These are phyloP conservation scores for Jamesozyma hellenica DNA, from an alignment of 805 yeast species.

Conservation along the genomic window DNA sequence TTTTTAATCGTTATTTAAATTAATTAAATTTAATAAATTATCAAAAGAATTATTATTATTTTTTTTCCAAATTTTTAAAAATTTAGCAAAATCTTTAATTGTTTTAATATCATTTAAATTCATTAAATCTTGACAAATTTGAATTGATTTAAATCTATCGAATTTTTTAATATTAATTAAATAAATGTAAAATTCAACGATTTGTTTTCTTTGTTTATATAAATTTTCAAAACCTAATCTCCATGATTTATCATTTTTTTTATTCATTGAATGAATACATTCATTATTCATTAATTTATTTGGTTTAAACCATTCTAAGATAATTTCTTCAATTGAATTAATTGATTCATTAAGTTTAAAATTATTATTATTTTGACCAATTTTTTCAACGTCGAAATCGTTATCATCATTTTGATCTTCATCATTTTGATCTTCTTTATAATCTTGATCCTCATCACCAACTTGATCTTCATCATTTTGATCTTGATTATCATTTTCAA, in stretches of 20 bases:
- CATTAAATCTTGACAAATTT: slow-evolving; percentile 12
- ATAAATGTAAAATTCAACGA: slow-evolving; percentile 25
- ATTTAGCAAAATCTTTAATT: slow-evolving; percentile 11
- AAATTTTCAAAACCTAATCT: slow-evolving; percentile 15
- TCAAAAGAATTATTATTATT: slow-evolving; percentile 10
- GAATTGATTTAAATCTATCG: slow-evolving; percentile 22
- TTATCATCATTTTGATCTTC: neutral
- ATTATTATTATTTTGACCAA: neutral
- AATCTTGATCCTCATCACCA: neutral
- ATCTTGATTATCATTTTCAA: neutral
- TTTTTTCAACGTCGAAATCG: neutral
- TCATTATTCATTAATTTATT: slow-evolving; percentile 20
- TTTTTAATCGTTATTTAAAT: too few relatives aligned
- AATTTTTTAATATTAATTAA: slow-evolving; percentile 17
- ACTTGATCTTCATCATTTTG: neutral
- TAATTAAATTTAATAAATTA: too few relatives aligned
- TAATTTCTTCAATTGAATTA: slow-evolving; percentile 18
- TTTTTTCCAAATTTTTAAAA: slow-evolving; percentile 19
- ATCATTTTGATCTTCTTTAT: neutral
- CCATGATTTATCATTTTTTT: slow-evolving; percentile 22
- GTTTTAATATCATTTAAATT: slow-evolving; percentile 5
- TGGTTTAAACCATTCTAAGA: slow-evolving; percentile 30
- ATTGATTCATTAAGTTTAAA: slow-evolving; percentile 1
- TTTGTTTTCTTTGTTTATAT: slow-evolving; percentile 22
- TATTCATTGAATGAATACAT: slow-evolving; percentile 28